Percentiles rank a stretch among this genome's conserved stretches.
Conservation (phyloP, 1,139 yeast species). For the Sugiyamaella pinicola region DNA sequence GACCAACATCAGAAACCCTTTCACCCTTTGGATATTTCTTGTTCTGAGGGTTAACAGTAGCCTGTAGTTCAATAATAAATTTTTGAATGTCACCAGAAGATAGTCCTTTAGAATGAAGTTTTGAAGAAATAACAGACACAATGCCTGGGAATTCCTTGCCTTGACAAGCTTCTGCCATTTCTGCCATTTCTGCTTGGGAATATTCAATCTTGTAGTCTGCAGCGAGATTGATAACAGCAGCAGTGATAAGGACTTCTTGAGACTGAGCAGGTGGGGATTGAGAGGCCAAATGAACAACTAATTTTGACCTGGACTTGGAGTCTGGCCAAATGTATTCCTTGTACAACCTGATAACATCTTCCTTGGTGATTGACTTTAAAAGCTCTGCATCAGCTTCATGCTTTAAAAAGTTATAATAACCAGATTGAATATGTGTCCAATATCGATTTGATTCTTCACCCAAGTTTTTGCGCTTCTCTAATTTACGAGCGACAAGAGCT, state of each 20-base stretch:
- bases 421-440: slow-evolving; percentile 69
- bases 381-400: slow-evolving; percentile 59
- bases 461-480: slow-evolving; percentile 74
- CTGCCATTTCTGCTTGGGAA: slow-evolving; percentile 32
- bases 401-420: slow-evolving; percentile 70
- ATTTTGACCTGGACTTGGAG: slow-evolving; percentile 47
- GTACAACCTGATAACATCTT: slow-evolving; percentile 61
- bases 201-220: slow-evolving; percentile 66
- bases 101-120: slow-evolving; percentile 24
- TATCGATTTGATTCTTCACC: slow-evolving; percentile 70
- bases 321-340: slow-evolving; percentile 49
- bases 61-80: slow-evolving; percentile 26
- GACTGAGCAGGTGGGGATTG: slow-evolving; percentile 43
- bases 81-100: slow-evolving; percentile 22
- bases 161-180: slow-evolving; percentile 27
- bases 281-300: slow-evolving; percentile 71
- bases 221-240: slow-evolving; percentile 53
- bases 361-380: slow-evolving; percentile 55
- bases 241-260: slow-evolving; percentile 28
- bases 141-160: slow-evolving; percentile 24
- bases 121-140: slow-evolving; percentile 19
- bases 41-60: slow-evolving; percentile 17
- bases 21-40: slow-evolving; percentile 31
- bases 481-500: slow-evolving; percentile 65
- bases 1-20: slow-evolving; percentile 32